These are phyloP conservation scores for Colletotrichum melonis DNA, from an alignment of 2,329 filamentous ascomycete genomes.

Conservation along the genomic window DNA sequence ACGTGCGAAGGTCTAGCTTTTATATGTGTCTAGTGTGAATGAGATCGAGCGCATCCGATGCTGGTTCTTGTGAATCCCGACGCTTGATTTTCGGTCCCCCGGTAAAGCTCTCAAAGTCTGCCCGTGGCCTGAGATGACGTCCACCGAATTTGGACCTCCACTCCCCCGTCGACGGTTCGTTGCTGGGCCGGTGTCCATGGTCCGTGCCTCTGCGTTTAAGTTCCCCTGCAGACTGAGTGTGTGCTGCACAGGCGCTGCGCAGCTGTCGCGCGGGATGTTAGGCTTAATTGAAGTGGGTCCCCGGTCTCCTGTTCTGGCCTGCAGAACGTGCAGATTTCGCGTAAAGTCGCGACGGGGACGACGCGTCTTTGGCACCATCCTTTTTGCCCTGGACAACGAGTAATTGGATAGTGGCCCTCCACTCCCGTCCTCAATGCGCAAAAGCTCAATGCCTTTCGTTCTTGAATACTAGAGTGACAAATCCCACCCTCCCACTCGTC, in stretches of 20 bases:
- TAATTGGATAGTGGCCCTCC: conserved; percentile 5
- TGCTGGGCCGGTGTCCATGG: conserved; percentile 29
- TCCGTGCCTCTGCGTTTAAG: conserved; percentile 31
- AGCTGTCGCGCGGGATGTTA: neutral
- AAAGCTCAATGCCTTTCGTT: neutral
- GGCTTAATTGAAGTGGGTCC: conserved; percentile 35
- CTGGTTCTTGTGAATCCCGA: neutral
- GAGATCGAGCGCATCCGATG: neutral
- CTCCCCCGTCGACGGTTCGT: conserved; percentile 1
- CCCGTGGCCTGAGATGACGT: conserved; percentile 37
- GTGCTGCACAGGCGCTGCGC: too few relatives aligned
- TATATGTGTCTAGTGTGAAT: neutral
- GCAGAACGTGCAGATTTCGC: conserved; percentile 28
- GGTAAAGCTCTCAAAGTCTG: conserved; percentile 30
- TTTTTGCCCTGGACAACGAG: neutral
- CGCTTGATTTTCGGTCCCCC: neutral
- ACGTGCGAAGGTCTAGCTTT: neutral
- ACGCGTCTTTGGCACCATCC: conserved; percentile 26
- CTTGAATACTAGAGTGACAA: conserved; percentile 20
- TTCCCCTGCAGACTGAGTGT: neutral
- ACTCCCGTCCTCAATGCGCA: neutral
- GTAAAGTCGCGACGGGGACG: conserved; percentile 35
- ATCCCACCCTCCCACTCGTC: conserved; percentile 30
- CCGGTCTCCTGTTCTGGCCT: neutral
- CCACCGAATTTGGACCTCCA: conserved; percentile 17